Conservation (phyloP, 1,284 basidiomycete genomes). For the Puccinia horiana region DNA sequence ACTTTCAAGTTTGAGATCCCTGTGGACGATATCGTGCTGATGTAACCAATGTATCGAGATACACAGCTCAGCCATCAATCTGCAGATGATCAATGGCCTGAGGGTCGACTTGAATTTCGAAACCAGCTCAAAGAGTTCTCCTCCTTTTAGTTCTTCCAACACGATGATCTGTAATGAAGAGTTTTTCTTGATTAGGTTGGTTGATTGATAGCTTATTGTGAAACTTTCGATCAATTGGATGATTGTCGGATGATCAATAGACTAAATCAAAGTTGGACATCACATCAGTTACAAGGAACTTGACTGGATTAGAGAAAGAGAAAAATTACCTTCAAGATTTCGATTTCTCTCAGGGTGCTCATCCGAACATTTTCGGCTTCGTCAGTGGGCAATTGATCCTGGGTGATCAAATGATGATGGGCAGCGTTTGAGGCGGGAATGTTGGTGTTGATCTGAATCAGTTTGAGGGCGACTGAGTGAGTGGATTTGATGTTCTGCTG, state of each 20-base stretch:
- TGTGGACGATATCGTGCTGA: slow-evolving; percentile 74
- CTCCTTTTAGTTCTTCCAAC: slow-evolving; percentile 74
- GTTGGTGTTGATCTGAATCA: slow-evolving; percentile 4
- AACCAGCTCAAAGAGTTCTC: slow-evolving; percentile 76
- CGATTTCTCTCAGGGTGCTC: slow-evolving; percentile 81
- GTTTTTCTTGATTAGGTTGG: neutral
- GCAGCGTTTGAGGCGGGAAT: neutral
- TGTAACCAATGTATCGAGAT: slow-evolving; percentile 88
- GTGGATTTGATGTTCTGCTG: neutral
- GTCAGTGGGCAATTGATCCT: slow-evolving; percentile 59
- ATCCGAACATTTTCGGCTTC: slow-evolving; percentile 73
- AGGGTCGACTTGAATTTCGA: slow-evolving; percentile 62
- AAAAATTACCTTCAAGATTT: slow-evolving; percentile 71
- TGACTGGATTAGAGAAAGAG: neutral
- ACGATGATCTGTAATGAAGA: slow-evolving; percentile 65
- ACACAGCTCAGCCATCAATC: slow-evolving; percentile 77
- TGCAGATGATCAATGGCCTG: slow-evolving; percentile 63
- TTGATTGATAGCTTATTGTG: neutral
- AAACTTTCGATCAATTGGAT: slow-evolving; percentile 31
- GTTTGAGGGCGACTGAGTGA: slow-evolving; percentile 24
- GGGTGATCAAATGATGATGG: slow-evolving; percentile 11
- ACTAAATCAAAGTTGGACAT: neutral
- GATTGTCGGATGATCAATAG: slow-evolving; percentile 22
- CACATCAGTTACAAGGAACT: neutral
- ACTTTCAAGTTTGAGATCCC: slow-evolving; percentile 95